phyloP scores from a whole-genome alignment of 768 basidiomycete genomes.

The Cystofilobasidium macerans region DNA sequence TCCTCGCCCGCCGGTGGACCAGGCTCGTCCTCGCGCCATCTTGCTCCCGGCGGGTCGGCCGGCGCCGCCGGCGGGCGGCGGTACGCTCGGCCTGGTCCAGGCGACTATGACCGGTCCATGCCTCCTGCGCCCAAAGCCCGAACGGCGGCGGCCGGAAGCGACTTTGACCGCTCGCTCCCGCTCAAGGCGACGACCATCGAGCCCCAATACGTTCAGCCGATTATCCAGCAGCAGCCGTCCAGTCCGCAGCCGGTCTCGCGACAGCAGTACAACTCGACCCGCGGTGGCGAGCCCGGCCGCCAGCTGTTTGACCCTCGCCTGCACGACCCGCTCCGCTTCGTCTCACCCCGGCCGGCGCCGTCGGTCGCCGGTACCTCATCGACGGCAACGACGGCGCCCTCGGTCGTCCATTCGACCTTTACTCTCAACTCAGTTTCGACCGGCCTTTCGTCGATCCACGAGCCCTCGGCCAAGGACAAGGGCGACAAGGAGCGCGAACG shows the following conservation, averaged over 20 bases:
- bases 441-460: slow-evolving; percentile 28
- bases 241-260: neutral
- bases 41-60: neutral
- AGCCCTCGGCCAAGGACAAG: slow-evolving; percentile 14
- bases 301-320: slow-evolving; percentile 59
- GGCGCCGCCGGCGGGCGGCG: neutral
- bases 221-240: neutral
- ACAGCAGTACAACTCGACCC: neutral
- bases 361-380: slow-evolving; percentile 37
- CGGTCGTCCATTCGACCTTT: slow-evolving; percentile 33
- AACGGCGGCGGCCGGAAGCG: neutral
- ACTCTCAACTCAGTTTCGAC: neutral
- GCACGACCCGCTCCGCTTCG: slow-evolving; percentile 82
- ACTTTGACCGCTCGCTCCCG: slow-evolving; percentile 12
- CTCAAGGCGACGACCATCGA: neutral
- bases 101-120: slow-evolving; percentile 19
- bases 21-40: neutral
- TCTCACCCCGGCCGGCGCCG: slow-evolving; percentile 12
- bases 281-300: neutral
- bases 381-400: slow-evolving; percentile 10
- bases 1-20: neutral
- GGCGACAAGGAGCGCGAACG: slow-evolving; percentile 37
- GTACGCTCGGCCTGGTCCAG: neutral
- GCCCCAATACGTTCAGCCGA: neutral
- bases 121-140: slow-evolving; percentile 12